These are phyloP conservation scores for Nothomitra cinnamomea DNA, from an alignment of 2,329 filamentous ascomycete species.

Conservation along the genomic window DNA sequence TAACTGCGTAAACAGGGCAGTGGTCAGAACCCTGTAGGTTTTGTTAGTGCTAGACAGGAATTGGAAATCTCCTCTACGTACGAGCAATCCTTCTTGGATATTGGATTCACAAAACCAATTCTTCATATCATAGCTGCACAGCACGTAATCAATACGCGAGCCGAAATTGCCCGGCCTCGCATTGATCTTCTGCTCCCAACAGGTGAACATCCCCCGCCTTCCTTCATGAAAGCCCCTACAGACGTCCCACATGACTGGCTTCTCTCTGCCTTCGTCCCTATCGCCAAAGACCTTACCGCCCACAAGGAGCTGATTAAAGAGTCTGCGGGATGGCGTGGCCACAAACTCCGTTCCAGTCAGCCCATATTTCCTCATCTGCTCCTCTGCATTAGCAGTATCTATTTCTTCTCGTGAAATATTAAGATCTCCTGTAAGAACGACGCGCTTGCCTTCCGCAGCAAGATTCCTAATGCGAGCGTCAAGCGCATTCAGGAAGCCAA, in stretches of 20 bases:
- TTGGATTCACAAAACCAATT: constrained; percentile 65
- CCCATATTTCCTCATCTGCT: constrained; percentile 53
- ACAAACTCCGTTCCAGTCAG: constrained; percentile 56
- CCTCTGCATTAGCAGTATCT: constrained; percentile 60
- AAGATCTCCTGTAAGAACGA: constrained; percentile 74
- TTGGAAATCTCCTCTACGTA: constrained; percentile 14
- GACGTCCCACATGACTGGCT: constrained; percentile 64
- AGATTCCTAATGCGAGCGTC: constrained; percentile 78
- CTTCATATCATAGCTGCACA: constrained; percentile 65
- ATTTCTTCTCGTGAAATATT: constrained; percentile 57
- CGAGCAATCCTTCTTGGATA: constrained; percentile 81
- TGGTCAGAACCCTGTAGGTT: constrained; percentile 63
- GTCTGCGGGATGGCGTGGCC: constrained; percentile 49
- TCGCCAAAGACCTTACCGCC: constrained; percentile 50
- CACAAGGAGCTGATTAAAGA: constrained; percentile 75
- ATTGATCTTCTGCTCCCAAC: constrained; percentile 91
- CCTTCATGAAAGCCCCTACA: constrained; percentile 64
- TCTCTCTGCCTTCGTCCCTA: constrained; percentile 51
- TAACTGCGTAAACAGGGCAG: constrained; percentile 72
- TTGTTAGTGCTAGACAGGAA: background rate
- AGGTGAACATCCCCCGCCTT: constrained; percentile 87
- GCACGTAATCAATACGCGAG: constrained; percentile 80
- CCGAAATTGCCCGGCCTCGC: constrained; percentile 92
- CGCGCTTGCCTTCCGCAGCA: constrained; percentile 59
- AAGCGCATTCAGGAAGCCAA: constrained; percentile 62